Base-by-base conservation (phyloP, 495 filamentous ascomycete species). In the Hypoxylon cercidicola region DNA sequence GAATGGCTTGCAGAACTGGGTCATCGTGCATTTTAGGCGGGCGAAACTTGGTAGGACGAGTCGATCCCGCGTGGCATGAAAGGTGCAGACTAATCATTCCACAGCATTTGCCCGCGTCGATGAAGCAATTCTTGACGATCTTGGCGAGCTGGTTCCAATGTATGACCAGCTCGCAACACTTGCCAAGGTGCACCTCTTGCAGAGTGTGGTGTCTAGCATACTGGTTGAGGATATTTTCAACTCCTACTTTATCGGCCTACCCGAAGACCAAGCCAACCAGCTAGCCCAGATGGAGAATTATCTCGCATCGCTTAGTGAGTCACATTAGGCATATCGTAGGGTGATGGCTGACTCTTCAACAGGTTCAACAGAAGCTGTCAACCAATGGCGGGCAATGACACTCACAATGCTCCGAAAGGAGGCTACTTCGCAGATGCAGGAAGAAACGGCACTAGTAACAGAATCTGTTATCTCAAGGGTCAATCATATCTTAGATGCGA, bases 1-100 rank as follows among this genome's bases (percentile, higher is more conserved):
- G 28, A 85, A 84, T 67, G 78, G 78, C 50, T 70, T 87, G 73
- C 84, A 87, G 75, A 84, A 84, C 62, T 87, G 84, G 84, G 79
- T 83, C 10, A 79, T 86, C 53, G 77, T 79, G 19, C 75, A 82
- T 70, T 86, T 86, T 48, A 74, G 84, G 59, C 78, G 77, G 70
- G 77, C 77, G 5, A 84, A 74, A 66, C 70, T 85, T 64, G 79
- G 82, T 82, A 71, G 21, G 78, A 70, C 58, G 45, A 28, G 10
- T 55, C 47, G 18, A 28, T 21, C 15, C 49, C 34, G 16, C 25
- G 28, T 58, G 44, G 47, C 12, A 21, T 25, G 41, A 55, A 47
- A 51, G 21, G 18, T 19, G 28, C 54, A 9, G 13, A 53, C 62
- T 74, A 60, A 74, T 46, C 13, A 37, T 21, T 20, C 16, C 8